Base-by-base conservation (phyloP, 495 filamentous ascomycete species). In the Clavariopsis aquatica region DNA sequence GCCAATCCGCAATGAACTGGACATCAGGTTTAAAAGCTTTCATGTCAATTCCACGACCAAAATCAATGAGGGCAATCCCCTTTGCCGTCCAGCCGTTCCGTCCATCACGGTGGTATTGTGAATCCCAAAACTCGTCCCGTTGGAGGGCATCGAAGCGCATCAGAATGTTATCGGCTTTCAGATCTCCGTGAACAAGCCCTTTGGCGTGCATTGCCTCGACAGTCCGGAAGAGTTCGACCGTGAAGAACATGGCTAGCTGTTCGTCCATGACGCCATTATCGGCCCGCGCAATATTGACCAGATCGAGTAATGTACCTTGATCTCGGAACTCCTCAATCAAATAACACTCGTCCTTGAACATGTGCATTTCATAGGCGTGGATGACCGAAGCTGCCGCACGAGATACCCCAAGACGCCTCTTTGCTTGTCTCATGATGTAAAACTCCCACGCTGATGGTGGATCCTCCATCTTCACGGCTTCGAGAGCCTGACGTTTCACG, bases 1-100 rank as follows among this genome's bases (percentile, higher is more conserved):
- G 87, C 94, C 95, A 98, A 74, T 98, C 93, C 1, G 93, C 95
- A 43, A 96, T 82, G 78, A 98, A 98, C 66, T 90, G 87, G 19
- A 95, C 92, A 60, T 84, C 82, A 0, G 86, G 82, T 1, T 72
- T 69, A 79, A 98, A 98, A 4, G 83, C 85, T 55, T 83, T 83
- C 92, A 96, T 92, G 78, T 98, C 94, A 77, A 98, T 95, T 26
- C 86, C 90, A 1, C 95, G 86, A 7, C 94, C 94, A 71, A 98
- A 98, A 76, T 98, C 94, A 71, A 98, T 97, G 0, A 98, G 81
- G 9, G 83, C 80, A 3, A 98, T 72, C 20, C 94, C 94, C 69
- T 95, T 92, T 41, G 78, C 77, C 4, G 79, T 77, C 94, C 94
- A 98, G 67, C 92, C 92, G 57, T 83, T 84, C 0, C 78, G 74